phyloP scores from a whole-genome alignment of 2,329 filamentous ascomycete genomes.

The Trichoderma semiorbis region DNA sequence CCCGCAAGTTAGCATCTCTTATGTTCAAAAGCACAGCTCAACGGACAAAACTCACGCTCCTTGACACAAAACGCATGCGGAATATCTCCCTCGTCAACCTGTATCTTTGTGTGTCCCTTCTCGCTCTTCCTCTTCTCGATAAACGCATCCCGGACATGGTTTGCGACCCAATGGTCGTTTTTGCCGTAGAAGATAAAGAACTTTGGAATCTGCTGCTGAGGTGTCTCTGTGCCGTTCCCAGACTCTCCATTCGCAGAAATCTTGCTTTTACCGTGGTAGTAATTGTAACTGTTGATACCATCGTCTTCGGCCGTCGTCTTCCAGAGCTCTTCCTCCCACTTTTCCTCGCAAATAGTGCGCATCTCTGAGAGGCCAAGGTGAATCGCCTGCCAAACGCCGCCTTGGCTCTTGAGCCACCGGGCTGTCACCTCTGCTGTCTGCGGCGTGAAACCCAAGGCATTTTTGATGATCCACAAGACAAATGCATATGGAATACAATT shows the following conservation, averaged over 20 bases:
- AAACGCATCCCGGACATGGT: conserved; percentile 53
- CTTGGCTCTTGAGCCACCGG: conserved; percentile 52
- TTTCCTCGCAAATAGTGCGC: conserved; percentile 54
- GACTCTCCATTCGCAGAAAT: neutral
- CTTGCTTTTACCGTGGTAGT: conserved; percentile 10
- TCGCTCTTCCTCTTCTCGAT: conserved; percentile 42
- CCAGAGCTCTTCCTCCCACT: conserved; percentile 60
- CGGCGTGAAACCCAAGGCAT: conserved; percentile 45
- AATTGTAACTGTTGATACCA: neutral
- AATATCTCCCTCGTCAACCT: conserved; percentile 53
- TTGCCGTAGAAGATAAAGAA: conserved; percentile 60
- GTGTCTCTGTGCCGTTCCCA: neutral
- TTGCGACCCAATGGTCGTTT: conserved; percentile 61
- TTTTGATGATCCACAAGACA: conserved; percentile 43
- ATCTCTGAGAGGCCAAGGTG: conserved; percentile 60
- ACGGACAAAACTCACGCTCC: conserved; percentile 30
- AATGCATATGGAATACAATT: conserved; percentile 37
- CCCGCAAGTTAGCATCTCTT: neutral
- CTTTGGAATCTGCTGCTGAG: conserved; percentile 35
- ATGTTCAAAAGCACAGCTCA: neutral
- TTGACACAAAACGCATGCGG: conserved; percentile 58
- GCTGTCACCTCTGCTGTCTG: conserved; percentile 49
- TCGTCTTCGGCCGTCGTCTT: conserved; percentile 32
- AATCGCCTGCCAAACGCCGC: conserved; percentile 58
- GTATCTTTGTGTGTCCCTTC: conserved; percentile 43